A percentile compares a stretch with the other conserved stretches of the same genome.
These are phyloP conservation scores for Coemansia sp. DNA, from an alignment of 192 early-diverging fungal genomes.

Conservation along the genomic window DNA sequence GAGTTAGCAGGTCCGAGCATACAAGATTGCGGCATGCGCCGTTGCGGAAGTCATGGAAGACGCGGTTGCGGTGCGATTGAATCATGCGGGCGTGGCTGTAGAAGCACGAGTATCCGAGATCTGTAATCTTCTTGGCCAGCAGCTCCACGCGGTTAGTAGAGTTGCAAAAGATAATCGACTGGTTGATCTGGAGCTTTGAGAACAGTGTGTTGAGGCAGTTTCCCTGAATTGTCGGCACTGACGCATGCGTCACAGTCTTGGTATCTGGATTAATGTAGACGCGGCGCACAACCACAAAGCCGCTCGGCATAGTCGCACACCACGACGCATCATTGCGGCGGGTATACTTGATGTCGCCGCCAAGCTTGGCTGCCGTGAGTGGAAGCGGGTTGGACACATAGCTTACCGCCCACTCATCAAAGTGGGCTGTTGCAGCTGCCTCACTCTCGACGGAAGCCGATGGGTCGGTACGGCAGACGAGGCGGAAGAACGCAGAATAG, in stretches of 20 bases:
- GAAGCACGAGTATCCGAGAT: slow-evolving; percentile 98
- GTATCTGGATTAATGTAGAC: slow-evolving; percentile 5
- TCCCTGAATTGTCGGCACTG: slow-evolving; percentile 28
- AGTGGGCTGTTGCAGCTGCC: background rate
- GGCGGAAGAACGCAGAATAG: slow-evolving; percentile 32
- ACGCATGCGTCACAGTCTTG: slow-evolving; percentile 17
- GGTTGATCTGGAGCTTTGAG: slow-evolving; percentile 99
- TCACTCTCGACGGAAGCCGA: background rate
- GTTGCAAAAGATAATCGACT: slow-evolving; percentile 99
- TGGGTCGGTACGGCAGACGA: background rate
- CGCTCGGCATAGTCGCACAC: slow-evolving; percentile 38
- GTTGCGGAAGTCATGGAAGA: slow-evolving; percentile 99
- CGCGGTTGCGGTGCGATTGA: slow-evolving; percentile 96
- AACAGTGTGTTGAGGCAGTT: slow-evolving; percentile 82
- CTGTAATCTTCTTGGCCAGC: slow-evolving; percentile 99
- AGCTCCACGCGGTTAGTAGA: slow-evolving; percentile 98
- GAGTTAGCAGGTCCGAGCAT: slow-evolving; percentile 95
- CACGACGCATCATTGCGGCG: slow-evolving; percentile 28
- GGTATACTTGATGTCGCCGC: slow-evolving; percentile 23
- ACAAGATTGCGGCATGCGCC: slow-evolving; percentile 97
- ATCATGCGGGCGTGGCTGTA: slow-evolving; percentile 99
- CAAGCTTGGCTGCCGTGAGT: slow-evolving; percentile 9
- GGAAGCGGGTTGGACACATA: slow-evolving; percentile 10
- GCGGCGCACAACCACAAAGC: slow-evolving; percentile 33
- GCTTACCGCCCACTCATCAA: slow-evolving; percentile 22